A percentile compares a stretch with the other conserved stretches of the same genome.
Evolutionary conservation across 2,329 filamentous ascomycete genomes (phyloP).

Genomic region (Microdochium paspali): DNA sequence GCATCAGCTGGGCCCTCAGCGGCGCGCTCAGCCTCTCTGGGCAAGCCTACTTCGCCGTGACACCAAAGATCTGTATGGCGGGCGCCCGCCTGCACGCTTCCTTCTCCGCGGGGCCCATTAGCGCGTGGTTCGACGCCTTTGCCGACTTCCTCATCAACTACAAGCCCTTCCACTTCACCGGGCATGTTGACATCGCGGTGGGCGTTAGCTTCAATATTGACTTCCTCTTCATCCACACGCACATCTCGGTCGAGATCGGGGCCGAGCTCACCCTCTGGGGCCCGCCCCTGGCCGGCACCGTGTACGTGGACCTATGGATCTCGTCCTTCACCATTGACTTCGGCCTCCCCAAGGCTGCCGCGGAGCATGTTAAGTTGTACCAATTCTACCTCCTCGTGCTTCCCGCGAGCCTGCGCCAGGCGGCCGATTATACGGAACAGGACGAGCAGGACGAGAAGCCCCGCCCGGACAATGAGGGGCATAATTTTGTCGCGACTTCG

Average conservation of each 20-base stretch:
- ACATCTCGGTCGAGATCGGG: slow-evolving; percentile 16
- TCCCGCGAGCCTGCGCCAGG: slow-evolving; percentile 6
- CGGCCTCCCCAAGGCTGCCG: slow-evolving; percentile 3
- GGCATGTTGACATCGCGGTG: slow-evolving; percentile 16
- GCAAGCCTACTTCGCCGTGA: slow-evolving; percentile 35
- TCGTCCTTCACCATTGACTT: slow-evolving; percentile 15
- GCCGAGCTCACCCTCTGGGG: slow-evolving; percentile 17
- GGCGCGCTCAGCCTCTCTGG: slow-evolving; percentile 22
- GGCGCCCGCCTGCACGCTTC: slow-evolving; percentile 23
- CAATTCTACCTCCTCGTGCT: slow-evolving; percentile 3
- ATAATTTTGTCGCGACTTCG: too few species aligned
- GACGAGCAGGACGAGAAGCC: slow-evolving; percentile 1
- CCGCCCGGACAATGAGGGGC: too few species aligned
- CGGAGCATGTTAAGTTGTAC: slow-evolving; percentile 1
- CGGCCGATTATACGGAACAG: slow-evolving; percentile 2
- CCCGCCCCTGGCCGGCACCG: slow-evolving; percentile 16
- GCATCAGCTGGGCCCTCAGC: slow-evolving; percentile 24
- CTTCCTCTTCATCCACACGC: slow-evolving; percentile 14
- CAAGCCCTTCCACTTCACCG: slow-evolving; percentile 25
- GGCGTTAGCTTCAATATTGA: slow-evolving; percentile 16
- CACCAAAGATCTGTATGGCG: slow-evolving; percentile 31
- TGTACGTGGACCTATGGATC: slow-evolving; percentile 22
- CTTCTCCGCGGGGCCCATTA: slow-evolving; percentile 17
- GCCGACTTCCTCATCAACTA: slow-evolving; percentile 31
- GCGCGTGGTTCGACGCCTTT: slow-evolving; percentile 28